Evolutionary conservation across 352 stramenopile genomes (phyloP).

Genomic region (Phytopythium ostracodes): DNA sequence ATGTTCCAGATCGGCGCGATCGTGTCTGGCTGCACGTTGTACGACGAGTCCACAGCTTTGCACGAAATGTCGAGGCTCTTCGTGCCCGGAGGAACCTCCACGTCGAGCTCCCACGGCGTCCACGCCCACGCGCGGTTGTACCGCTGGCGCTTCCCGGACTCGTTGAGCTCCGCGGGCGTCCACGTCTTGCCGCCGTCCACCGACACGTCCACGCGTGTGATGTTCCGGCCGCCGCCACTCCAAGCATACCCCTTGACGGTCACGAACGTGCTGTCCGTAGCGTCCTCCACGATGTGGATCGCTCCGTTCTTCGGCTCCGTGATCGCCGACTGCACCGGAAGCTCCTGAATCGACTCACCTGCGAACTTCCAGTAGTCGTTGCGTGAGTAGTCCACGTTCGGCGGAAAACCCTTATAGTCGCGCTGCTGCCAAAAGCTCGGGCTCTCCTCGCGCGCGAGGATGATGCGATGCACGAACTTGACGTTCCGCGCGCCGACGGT

Average conservation of each 20-base stretch:
- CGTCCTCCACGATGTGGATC: slow-evolving; percentile 44
- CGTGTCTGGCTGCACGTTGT: slow-evolving; percentile 96
- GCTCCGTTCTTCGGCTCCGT: slow-evolving; percentile 73
- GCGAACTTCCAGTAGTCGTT: slow-evolving; percentile 83
- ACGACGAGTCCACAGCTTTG: slow-evolving; percentile 94
- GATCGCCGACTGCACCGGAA: slow-evolving; percentile 90
- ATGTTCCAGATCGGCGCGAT: slow-evolving; percentile 97
- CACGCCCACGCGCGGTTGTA: slow-evolving; percentile 93
- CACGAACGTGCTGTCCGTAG: slow-evolving; percentile 64
- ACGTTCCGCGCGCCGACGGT: slow-evolving; percentile 94
- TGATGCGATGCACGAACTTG: slow-evolving; percentile 96
- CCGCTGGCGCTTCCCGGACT: slow-evolving; percentile 80
- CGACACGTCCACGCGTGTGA: slow-evolving; percentile 96
- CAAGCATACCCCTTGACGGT: slow-evolving; percentile 94
- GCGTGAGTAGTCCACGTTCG: slow-evolving; percentile 83
- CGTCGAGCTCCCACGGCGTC: slow-evolving; percentile 94
- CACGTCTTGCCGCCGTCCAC: slow-evolving; percentile 93
- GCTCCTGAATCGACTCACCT: slow-evolving; percentile 88
- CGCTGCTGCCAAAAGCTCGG: slow-evolving; percentile 91
- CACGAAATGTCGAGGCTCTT: slow-evolving; percentile 87
- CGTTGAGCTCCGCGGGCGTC: slow-evolving; percentile 83
- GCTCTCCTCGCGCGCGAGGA: slow-evolving; percentile 74
- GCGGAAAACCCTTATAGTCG: slow-evolving; percentile 89
- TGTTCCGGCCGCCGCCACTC: slow-evolving; percentile 92
- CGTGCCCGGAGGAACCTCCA: slow-evolving; percentile 80